Percentiles rank a stretch among this genome's conserved stretches.
phyloP scores from a whole-genome alignment of 2,329 filamentous ascomycete genomes.

The Triangularia verruculosa region DNA sequence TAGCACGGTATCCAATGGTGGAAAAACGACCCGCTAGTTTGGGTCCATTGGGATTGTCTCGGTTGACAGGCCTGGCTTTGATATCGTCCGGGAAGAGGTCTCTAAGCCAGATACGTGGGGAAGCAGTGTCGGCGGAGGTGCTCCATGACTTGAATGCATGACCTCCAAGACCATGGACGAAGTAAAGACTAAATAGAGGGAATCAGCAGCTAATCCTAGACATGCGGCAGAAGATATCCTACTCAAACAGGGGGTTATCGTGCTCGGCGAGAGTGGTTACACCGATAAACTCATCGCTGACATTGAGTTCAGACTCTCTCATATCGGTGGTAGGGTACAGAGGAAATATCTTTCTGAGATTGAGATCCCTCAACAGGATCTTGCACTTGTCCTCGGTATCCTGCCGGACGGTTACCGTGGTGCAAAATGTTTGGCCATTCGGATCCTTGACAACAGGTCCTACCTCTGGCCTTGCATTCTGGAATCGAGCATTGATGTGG shows the following conservation, averaged over 20 bases:
- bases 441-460: constrained; percentile 10
- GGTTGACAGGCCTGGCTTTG: constrained; percentile 4
- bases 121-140: constrained; percentile 1
- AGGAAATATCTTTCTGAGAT: constrained; percentile 8
- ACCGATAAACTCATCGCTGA: constrained; percentile 17
- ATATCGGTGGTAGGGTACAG: constrained; percentile 1
- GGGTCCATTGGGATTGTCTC: constrained; percentile 1
- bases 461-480: constrained; percentile 7
- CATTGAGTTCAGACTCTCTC: constrained; percentile 3
- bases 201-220: not conserved
- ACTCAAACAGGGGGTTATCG: constrained; percentile 17
- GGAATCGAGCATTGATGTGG: constrained; percentile 4
- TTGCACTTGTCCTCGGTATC: constrained; percentile 9
- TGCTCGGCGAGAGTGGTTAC: constrained; percentile 18
- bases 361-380: constrained; percentile 5
- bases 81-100: constrained; percentile 15
- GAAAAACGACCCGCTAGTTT: constrained; percentile 15
- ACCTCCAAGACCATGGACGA: constrained; percentile 17
- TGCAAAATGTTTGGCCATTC: constrained; percentile 2
- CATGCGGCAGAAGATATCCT: not conserved
- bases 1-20: constrained; percentile 15
- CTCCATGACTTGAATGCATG: constrained; percentile 18
- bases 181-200: constrained; percentile 12
- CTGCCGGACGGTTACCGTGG: constrained; percentile 15
- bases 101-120: constrained; percentile 15